Evolutionary conservation across 1,284 basidiomycete species (phyloP), one percentile per base, ranked within the genome.

Genomic region (Cronartium quercuum): DNA sequence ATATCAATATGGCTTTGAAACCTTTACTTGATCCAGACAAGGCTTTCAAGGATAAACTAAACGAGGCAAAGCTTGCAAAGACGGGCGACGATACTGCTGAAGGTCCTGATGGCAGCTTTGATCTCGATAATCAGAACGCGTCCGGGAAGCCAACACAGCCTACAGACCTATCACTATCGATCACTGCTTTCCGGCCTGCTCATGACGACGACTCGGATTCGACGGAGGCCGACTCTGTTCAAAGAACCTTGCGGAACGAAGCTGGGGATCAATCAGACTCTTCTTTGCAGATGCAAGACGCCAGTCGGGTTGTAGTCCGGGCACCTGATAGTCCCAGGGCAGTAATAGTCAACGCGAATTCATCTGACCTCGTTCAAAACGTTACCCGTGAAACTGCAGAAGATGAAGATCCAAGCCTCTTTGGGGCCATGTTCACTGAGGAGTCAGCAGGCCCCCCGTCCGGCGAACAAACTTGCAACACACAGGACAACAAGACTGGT

Each of bases 391-490:
- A 83, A 15, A 81, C 80, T 65, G 84, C 85, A 34, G 82, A 80
- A 38, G 87, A 87, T 38, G 85, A 84, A 7, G 84, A 84, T 34
- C 87, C 85, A 6, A 90, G 90, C 7, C 80, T 97, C 62, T 87
- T 97, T 77, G 86, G 86, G 15, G 89, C 87, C 65, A 84, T 95
- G 76, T 85, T 98, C 47, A 90, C 96, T 62, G 86, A 86, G 71
- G 84, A 88, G 77, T 86, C 88, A 5, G 81, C 84, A 0, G 85
- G 76, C 10, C 13, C 47, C 12, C 18, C 40, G 24, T n/a, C 40
- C 18, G 57, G 44, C 47, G 34, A 84, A 24, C 84, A 86, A 76
- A 84, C 84, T 1, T 86, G 84, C 29, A 81, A 84, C 9, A 75
- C 78, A 40, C 67, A 77, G 10, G 80, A 84, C 65, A 91, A 89